Conservation (phyloP, 1,284 basidiomycete species). For the Leucoagaricus sp. region DNA sequence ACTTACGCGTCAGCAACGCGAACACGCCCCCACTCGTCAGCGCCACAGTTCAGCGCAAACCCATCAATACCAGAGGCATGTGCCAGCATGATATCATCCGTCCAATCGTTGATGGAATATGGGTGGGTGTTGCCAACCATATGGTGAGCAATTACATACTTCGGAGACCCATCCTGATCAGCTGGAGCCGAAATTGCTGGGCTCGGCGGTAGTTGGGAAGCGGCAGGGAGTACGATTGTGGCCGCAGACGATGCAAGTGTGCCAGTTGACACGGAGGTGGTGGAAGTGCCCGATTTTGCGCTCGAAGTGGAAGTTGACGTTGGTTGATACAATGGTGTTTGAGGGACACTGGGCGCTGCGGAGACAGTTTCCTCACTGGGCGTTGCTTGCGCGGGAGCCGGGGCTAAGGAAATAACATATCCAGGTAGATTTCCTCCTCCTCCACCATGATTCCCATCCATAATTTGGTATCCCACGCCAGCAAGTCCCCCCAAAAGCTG, state of each 20-base stretch:
- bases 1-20: constrained; percentile 69
- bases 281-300: constrained; percentile 4
- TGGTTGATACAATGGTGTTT: background rate
- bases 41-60: constrained; percentile 69
- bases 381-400: background rate
- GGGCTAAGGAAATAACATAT: background rate
- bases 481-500: no score
- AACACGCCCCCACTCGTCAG: constrained; percentile 64
- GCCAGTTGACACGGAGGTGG: constrained; percentile 10
- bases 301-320: background rate
- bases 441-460: no score
- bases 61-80: constrained; percentile 62
- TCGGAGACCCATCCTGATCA: constrained; percentile 29
- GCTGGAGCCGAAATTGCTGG: constrained; percentile 20
- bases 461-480: no score
- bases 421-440: no score
- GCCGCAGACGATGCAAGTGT: no score
- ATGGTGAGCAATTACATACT: constrained; percentile 65
- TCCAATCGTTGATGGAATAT: constrained; percentile 59
- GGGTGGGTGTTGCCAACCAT: constrained; percentile 72
- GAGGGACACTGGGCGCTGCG: background rate
- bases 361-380: background rate
- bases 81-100: constrained; percentile 56
- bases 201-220: constrained; percentile 14
- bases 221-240: constrained; percentile 11